Evolutionary conservation across 768 basidiomycete genomes (phyloP), one percentile per base, ranked within the genome.

Genomic region (Kwoniella bestiolae): DNA sequence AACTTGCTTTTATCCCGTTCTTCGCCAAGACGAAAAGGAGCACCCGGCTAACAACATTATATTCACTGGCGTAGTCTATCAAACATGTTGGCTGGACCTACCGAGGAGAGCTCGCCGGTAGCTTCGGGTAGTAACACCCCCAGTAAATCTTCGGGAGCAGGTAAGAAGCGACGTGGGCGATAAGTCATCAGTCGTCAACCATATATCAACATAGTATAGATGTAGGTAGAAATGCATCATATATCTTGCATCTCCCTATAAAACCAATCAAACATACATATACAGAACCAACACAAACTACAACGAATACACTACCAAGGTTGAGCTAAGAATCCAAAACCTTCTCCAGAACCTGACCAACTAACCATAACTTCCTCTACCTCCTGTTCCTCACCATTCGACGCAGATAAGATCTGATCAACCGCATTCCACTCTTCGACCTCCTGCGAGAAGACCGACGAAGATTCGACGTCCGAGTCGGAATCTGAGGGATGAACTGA

Each of bases 401-500:
- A 0, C 5, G 34, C n/a, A 21, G 31, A 21, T 34, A 32, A 6
- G 1, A 55, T 5, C n/a, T 57, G 56, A 25, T 38, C 46, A 21
- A 62, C 65, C n/a, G 25, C 28, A 28, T 61, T 63, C 67, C 53
- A 67, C 53, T 58, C 67, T 57, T 32, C 67, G 26, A 28, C 23
- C 34, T 47, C 67, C 38, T 41, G 38, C 5, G 38, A n/a, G 60
- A 45, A 21, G 35, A 41, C 38, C 38, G 38, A n/a, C 12, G 71
- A 60, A 3, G 69, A 73, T 55, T 75, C 71, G 23, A 75, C 64
- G 21, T 75, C 74, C 44, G 66, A 66, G 44, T 75, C 74, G 2
- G 65, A 67, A 6, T 68, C 71, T 2, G 63, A 60, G 3, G 69
- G 71, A 46, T 60, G 29, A 34, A 76, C 68, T 9, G 57, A 50